A percentile compares a stretch with the other conserved stretches of the same genome.
These are phyloP conservation scores for Alternaria postmessia DNA, from an alignment of 2,329 filamentous ascomycete species.

Conservation along the genomic window DNA sequence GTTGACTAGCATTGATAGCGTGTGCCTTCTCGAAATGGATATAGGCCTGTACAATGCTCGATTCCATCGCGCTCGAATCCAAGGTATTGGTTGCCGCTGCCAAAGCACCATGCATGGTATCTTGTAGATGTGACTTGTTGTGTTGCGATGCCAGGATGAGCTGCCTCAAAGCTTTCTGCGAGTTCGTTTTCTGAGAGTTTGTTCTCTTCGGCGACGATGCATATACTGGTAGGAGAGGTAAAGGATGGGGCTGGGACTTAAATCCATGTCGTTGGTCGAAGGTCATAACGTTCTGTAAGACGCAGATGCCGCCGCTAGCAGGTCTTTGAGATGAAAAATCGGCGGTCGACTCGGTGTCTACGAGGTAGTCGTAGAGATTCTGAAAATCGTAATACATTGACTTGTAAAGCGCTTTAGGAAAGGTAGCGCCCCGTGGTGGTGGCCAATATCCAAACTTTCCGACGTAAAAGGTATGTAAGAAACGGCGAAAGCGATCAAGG, in stretches of 20 bases:
- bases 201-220: constrained; percentile 40
- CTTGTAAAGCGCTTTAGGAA: constrained; percentile 66
- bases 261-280: constrained; percentile 72
- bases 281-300: constrained; percentile 70
- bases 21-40: constrained; percentile 72
- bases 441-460: constrained; percentile 76
- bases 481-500: constrained; percentile 75
- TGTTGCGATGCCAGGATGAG: constrained; percentile 48
- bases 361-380: constrained; percentile 74
- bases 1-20: constrained; percentile 58
- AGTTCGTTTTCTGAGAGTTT: constrained; percentile 42
- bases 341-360: constrained; percentile 66
- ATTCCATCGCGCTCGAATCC: constrained; percentile 48
- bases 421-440: constrained; percentile 61
- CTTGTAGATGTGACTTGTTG: constrained; percentile 58
- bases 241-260: constrained; percentile 66
- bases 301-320: constrained; percentile 73
- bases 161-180: constrained; percentile 46
- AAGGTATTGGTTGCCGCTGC: constrained; percentile 58
- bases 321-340: constrained; percentile 61
- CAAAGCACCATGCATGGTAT: constrained; percentile 63
- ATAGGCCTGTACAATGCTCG: constrained; percentile 71
- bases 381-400: constrained; percentile 75
- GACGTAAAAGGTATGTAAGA: constrained; percentile 72
- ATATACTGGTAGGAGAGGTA: constrained; percentile 69